Conservation (phyloP, 2,329 filamentous ascomycete species). For the Aspergillus sp. region DNA sequence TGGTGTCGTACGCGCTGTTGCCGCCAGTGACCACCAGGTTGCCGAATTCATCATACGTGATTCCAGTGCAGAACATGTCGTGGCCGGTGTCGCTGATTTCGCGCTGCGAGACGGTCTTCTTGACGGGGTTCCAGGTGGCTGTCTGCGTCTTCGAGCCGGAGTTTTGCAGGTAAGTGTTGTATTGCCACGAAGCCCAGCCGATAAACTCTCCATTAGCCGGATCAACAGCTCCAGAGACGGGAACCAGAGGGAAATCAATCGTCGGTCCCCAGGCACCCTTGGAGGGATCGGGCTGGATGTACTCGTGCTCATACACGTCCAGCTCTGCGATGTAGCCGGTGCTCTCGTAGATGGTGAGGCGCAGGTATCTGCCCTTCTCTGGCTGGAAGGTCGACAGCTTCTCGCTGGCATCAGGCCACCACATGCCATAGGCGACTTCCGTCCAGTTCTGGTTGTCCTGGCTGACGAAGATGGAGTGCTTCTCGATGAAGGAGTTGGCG, state of each 20-base stretch:
- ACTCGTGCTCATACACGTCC: too few species aligned
- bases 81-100: conserved; percentile 24
- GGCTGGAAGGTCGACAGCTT: conserved; percentile 21
- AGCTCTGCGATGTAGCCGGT: too few species aligned
- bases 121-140: conserved; percentile 34
- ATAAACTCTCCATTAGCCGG: neutral
- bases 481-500: conserved; percentile 4
- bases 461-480: conserved; percentile 12
- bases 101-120: conserved; percentile 13
- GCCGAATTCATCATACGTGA: conserved; percentile 12
- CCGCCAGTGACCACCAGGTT: conserved; percentile 56
- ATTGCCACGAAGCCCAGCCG: conserved; percentile 18
- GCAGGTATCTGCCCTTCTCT: conserved; percentile 14
- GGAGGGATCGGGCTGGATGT: neutral
- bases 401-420: conserved; percentile 18
- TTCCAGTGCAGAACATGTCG: conserved; percentile 34
- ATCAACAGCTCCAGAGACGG: conserved; percentile 24
- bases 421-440: conserved; percentile 22
- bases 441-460: conserved; percentile 11
- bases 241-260: conserved; percentile 27
- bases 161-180: conserved; percentile 17
- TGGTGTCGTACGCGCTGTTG: conserved; percentile 49
- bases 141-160: conserved; percentile 20
- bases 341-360: neutral
- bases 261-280: conserved; percentile 27